phyloP scores from a whole-genome alignment of 2,329 filamentous ascomycete species.

The Trichoderma simmonsii region DNA sequence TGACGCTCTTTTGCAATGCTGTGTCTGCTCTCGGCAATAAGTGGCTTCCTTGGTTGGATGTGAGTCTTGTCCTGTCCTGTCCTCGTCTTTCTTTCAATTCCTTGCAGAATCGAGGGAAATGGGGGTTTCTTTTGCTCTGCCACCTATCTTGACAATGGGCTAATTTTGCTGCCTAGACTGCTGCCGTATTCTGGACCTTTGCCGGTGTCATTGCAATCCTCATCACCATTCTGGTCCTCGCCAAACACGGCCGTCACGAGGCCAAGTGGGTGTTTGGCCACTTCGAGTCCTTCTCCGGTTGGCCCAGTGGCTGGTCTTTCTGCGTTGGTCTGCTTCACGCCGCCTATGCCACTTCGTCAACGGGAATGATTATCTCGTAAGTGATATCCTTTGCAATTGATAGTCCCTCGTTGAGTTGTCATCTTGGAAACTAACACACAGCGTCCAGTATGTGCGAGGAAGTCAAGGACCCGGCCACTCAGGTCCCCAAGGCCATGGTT shows the following conservation, averaged over 20 bases:
- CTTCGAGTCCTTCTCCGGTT: conserved; percentile 67
- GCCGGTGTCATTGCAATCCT: conserved; percentile 65
- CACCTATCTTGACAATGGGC: not conserved
- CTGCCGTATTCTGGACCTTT: conserved; percentile 73
- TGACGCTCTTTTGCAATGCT: conserved; percentile 62
- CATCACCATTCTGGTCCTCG: conserved; percentile 60
- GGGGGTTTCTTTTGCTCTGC: not conserved
- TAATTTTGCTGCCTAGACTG: conserved; percentile 48
- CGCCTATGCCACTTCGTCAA: conserved; percentile 71
- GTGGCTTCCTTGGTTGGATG: conserved; percentile 66
- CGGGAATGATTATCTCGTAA: conserved; percentile 76
- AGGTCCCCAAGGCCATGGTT: conserved; percentile 73
- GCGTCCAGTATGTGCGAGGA: conserved; percentile 66
- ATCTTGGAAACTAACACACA: not conserved
- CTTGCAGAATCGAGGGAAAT: conserved; percentile 11
- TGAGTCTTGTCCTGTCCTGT: conserved; percentile 41
- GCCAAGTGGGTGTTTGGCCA: conserved; percentile 64
- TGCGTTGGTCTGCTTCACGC: conserved; percentile 69
- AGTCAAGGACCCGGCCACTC: conserved; percentile 60
- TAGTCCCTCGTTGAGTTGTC: not conserved
- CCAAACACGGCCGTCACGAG: conserved; percentile 63
- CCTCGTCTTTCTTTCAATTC: not conserved
- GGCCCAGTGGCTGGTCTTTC: conserved; percentile 69
- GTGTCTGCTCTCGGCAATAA: conserved; percentile 66
- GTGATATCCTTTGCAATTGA: conserved; percentile 28